Conservation (phyloP, 2,329 filamentous ascomycete species). For the Chaetomium olivaceum region DNA sequence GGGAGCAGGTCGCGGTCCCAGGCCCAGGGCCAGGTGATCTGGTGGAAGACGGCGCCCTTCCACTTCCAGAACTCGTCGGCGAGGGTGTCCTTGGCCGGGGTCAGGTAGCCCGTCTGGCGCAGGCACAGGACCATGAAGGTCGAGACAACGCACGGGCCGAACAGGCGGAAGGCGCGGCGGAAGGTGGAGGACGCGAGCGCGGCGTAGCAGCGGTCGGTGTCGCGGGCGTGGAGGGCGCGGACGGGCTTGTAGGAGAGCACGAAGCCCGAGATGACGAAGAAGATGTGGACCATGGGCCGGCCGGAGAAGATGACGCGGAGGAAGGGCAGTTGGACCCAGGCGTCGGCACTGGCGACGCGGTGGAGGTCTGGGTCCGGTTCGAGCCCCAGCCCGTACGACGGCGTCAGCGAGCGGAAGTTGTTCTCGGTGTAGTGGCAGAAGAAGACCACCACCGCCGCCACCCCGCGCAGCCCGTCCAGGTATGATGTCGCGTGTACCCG, state of each 20-base stretch:
- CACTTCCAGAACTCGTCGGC: constrained; percentile 38
- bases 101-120: constrained; percentile 36
- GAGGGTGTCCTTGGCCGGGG: constrained; percentile 27
- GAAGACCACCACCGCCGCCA: constrained; percentile 51
- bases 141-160: constrained; percentile 47
- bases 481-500: constrained; percentile 47
- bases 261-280: constrained; percentile 55
- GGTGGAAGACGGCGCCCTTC: constrained; percentile 37
- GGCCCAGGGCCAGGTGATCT: constrained; percentile 41
- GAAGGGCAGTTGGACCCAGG: constrained; percentile 47
- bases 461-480: constrained; percentile 52
- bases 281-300: constrained; percentile 52
- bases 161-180: constrained; percentile 49
- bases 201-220: constrained; percentile 41
- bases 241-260: constrained; percentile 49
- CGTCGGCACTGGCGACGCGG: constrained; percentile 22
- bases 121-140: constrained; percentile 44
- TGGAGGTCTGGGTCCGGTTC: constrained; percentile 37
- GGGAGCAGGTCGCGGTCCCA: constrained; percentile 40
- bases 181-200: constrained; percentile 50
- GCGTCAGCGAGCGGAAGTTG: constrained; percentile 39
- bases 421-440: constrained; percentile 50
- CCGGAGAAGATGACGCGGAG: constrained; percentile 47
- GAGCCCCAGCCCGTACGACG: constrained; percentile 40
- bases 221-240: constrained; percentile 42